A percentile compares a stretch with the other conserved stretches of the same genome.
phyloP scores from a whole-genome alignment of 768 basidiomycete genomes.

The Collybia nuda region DNA sequence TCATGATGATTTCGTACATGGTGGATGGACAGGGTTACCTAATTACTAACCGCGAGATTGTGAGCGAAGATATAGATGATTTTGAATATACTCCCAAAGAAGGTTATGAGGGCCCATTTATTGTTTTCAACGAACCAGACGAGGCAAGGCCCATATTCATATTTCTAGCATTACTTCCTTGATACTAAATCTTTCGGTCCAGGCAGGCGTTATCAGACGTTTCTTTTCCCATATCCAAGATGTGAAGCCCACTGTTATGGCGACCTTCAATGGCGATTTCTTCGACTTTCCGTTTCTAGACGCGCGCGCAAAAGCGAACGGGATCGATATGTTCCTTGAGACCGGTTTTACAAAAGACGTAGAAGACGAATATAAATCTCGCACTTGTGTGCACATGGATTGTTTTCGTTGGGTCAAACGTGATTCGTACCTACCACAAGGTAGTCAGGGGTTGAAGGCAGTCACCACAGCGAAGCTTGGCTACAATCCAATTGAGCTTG shows the following conservation, averaged over 20 bases:
- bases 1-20: slow-evolving; percentile 99
- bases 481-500: slow-evolving; percentile 94
- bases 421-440: slow-evolving; percentile 97
- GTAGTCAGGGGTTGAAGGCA: slow-evolving; percentile 97
- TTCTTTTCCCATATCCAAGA: slow-evolving; percentile 96
- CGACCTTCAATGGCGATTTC: slow-evolving; percentile 98
- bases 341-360: slow-evolving; percentile 89
- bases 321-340: slow-evolving; percentile 95
- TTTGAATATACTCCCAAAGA: slow-evolving; percentile 99
- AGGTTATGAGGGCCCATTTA: slow-evolving; percentile 96
- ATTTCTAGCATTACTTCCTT: neutral
- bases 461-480: slow-evolving; percentile 96
- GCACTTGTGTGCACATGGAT: slow-evolving; percentile 96
- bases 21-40: slow-evolving; percentile 96
- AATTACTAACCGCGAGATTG: slow-evolving; percentile 97
- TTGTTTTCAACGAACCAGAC: slow-evolving; percentile 90
- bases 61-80: slow-evolving; percentile 95
- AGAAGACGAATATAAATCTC: slow-evolving; percentile 94
- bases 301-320: slow-evolving; percentile 80
- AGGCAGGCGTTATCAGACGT: slow-evolving; percentile 79
- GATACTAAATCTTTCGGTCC: neutral
- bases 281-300: slow-evolving; percentile 99
- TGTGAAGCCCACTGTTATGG: slow-evolving; percentile 94
- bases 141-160: slow-evolving; percentile 58
- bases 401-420: slow-evolving; percentile 99